Conservation (phyloP, 2,329 filamentous ascomycete species). For the Xylaria digitata region DNA sequence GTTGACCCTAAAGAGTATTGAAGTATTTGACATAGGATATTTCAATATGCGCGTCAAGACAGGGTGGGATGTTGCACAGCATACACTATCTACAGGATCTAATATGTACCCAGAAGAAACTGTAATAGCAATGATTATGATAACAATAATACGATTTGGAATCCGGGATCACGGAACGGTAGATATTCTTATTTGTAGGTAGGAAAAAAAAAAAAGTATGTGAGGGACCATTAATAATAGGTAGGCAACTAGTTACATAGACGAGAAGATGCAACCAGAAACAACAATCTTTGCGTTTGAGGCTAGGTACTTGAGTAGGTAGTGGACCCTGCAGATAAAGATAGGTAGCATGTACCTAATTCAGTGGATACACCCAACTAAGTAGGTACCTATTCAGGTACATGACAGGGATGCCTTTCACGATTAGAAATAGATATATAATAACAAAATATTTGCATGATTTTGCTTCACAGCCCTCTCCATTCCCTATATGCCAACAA, state of each 20-base stretch:
- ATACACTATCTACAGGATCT: not conserved
- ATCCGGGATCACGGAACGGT: slow-evolving; percentile 15
- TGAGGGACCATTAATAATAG: slow-evolving; percentile 1
- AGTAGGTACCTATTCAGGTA: too few relatives aligned
- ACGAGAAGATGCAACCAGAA: too few relatives aligned
- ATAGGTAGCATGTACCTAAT: too few relatives aligned
- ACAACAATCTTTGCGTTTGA: too few relatives aligned
- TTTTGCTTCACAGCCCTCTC: too few relatives aligned
- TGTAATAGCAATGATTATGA: not conserved
- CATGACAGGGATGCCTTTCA: too few relatives aligned
- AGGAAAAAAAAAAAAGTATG: not conserved
- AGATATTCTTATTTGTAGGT: not conserved
- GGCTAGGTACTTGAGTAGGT: too few relatives aligned
- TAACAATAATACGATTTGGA: slow-evolving; percentile 23
- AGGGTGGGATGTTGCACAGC: not conserved
- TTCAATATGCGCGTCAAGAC: slow-evolving; percentile 18
- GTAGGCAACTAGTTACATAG: too few relatives aligned
- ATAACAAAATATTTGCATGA: not conserved
- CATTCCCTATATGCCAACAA: too few relatives aligned
- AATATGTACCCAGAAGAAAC: not conserved
- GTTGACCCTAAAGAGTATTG: not conserved
- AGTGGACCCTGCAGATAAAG: too few relatives aligned
- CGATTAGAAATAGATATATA: not conserved
- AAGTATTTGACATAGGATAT: slow-evolving; percentile 1
- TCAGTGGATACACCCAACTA: too few relatives aligned